Percentiles rank a stretch among this genome's conserved stretches.
These are phyloP conservation scores for Austroboletus festivus DNA, from an alignment of 768 basidiomycete genomes.

Conservation along the genomic window DNA sequence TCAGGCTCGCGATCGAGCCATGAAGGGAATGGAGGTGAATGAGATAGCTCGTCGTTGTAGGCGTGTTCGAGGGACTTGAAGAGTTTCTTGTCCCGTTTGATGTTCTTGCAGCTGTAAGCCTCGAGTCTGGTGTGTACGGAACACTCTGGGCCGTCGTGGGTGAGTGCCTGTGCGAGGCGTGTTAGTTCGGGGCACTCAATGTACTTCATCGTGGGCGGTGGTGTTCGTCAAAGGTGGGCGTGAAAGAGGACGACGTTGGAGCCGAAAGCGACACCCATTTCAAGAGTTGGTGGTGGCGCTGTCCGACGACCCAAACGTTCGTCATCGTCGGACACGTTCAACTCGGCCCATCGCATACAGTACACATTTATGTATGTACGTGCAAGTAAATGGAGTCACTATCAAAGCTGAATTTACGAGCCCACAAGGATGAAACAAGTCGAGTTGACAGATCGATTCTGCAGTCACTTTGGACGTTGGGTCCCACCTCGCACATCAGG, in stretches of 20 bases:
- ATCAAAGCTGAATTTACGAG: too few species aligned
- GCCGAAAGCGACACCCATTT: constrained; percentile 15
- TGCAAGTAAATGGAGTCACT: too few species aligned
- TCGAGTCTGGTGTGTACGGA: constrained; percentile 90
- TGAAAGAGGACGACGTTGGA: constrained; percentile 5
- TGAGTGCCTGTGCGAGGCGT: constrained; percentile 72
- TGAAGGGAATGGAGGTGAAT: constrained; percentile 81
- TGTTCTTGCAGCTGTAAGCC: constrained; percentile 97
- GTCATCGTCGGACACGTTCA: background rate
- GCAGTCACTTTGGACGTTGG: too few species aligned
- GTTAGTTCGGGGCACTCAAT: constrained; percentile 81
- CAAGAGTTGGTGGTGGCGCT: constrained; percentile 19
- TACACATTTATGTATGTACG: too few species aligned
- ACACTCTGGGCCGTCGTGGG: constrained; percentile 85
- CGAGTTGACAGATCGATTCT: too few species aligned
- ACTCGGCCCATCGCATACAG: too few species aligned
- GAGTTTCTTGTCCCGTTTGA: constrained; percentile 94
- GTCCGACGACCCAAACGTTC: constrained; percentile 10
- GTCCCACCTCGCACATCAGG: too few species aligned
- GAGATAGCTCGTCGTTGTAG: constrained; percentile 72
- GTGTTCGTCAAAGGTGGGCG: background rate
- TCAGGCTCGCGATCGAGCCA: constrained; percentile 72
- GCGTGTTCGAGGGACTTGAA: constrained; percentile 89
- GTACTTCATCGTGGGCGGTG: constrained; percentile 69
- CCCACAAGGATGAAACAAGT: too few species aligned